phyloP scores from a whole-genome alignment of 2,329 filamentous ascomycete genomes.

The Phialophora macrospora region DNA sequence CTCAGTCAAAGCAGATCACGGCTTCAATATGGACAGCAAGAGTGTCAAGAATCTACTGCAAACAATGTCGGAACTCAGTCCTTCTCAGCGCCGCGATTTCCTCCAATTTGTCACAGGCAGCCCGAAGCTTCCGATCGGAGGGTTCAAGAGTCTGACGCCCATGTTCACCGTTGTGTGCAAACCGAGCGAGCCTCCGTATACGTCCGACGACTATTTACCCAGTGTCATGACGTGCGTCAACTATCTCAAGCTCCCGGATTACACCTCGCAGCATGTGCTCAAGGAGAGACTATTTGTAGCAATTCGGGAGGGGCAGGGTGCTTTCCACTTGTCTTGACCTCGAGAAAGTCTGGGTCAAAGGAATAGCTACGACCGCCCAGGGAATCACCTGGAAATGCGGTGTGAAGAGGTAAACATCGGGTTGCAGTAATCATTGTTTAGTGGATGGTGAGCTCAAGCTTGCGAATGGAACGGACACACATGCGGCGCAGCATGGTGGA shows the following conservation, averaged over 20 bases:
- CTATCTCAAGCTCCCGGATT: constrained; percentile 96
- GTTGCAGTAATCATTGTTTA: background rate
- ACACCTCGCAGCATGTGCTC: constrained; percentile 77
- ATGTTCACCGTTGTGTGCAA: constrained; percentile 99
- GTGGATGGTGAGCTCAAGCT: background rate
- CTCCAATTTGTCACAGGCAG: constrained; percentile 97
- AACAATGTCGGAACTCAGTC: constrained; percentile 84
- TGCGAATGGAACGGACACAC: background rate
- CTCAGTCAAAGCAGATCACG: constrained; percentile 97
- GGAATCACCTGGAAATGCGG: background rate
- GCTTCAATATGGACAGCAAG: constrained; percentile 97
- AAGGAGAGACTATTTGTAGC: constrained; percentile 79
- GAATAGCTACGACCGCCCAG: background rate
- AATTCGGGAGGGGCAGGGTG: constrained; percentile 93
- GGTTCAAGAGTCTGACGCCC: constrained; percentile 93
- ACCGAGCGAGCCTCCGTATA: constrained; percentile 91
- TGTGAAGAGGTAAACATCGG: background rate
- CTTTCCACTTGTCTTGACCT: constrained; percentile 86
- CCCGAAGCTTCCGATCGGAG: constrained; percentile 96
- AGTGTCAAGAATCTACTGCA: constrained; percentile 92
- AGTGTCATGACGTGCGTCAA: constrained; percentile 99
- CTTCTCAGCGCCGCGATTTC: constrained; percentile 82
- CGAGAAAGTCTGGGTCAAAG: background rate
- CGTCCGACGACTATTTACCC: constrained; percentile 95
- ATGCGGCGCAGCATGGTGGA: background rate